Base-by-base conservation (phyloP, 805 yeast genomes). In the Pichia californica region DNA sequence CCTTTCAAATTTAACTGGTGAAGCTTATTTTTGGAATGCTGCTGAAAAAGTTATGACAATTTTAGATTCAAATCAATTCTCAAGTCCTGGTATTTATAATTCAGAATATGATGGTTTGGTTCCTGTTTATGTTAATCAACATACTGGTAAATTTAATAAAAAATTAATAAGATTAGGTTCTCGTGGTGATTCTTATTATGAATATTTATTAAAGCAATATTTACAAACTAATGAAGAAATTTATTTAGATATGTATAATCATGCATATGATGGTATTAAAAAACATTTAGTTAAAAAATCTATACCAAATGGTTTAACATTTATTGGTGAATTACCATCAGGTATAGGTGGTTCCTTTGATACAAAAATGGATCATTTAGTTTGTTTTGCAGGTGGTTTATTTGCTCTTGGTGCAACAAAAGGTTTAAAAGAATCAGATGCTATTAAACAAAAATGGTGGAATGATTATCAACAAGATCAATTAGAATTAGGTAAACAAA, bases 131-230 rank as follows among this genome's bases (percentile, higher is more conserved):
- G 79, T 89, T 30, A 68, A 76, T 30, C 93, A 96, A 8, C 81
- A 78, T 33, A 73, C 82, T 0, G 96, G 93, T 5, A 66, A 69
- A 48, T 88, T 76, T 60, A 75, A 69, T 46, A 88, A 88, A 1
- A 54, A 58, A 2, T 62, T 74, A 41, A 86, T 91, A 48, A 74
- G 96, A 50, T 66, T 89, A 44, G 97, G 97, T 0, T 83, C 95
- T 1, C 72, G 96, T 52, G 97, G 96, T 38, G 97, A 88, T 63
- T 86, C 96, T 0, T 89, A 88, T 60, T 88, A 89, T 58, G 96
- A 89, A 64, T 88, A 88, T 59, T 67, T 89, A 36, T 69, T 88
- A 51, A 88, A 88, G 61, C 96, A 88, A 63, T 86, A 83, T 56
- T 63, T 89, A 51, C 89, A 85, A 61, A 87, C 96, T 2, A 71